phyloP scores from a whole-genome alignment of 345 rosid genomes.

The Microcos paniculata region DNA sequence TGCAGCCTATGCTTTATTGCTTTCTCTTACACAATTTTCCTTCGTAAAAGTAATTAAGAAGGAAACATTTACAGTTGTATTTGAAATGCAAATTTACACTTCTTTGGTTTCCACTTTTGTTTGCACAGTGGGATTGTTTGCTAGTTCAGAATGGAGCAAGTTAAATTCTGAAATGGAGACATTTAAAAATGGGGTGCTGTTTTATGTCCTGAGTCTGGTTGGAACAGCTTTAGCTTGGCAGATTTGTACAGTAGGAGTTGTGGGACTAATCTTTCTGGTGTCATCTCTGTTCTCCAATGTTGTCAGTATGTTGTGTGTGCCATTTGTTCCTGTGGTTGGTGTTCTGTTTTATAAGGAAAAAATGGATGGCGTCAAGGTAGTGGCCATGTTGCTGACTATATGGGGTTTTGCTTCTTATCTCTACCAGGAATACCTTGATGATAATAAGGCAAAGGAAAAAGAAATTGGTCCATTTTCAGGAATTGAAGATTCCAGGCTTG shows the following conservation, averaged over 20 bases:
- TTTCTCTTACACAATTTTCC: constrained; percentile 41
- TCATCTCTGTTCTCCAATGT: constrained; percentile 44
- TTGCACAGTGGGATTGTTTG: constrained; percentile 31
- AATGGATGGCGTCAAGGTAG: constrained; percentile 7
- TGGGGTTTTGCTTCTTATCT: constrained; percentile 39
- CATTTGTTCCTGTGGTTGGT: constrained; percentile 25
- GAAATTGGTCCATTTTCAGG: background rate
- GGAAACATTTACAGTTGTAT: constrained; percentile 34
- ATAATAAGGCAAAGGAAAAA: constrained; percentile 2
- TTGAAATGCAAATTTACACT: constrained; percentile 50
- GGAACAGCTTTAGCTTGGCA: constrained; percentile 43
- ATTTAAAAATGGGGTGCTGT: constrained; percentile 26
- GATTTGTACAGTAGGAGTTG: constrained; percentile 32
- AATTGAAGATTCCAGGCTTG: background rate
- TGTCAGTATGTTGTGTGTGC: constrained; percentile 22
- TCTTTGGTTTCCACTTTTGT: constrained; percentile 38
- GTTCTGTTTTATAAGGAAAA: constrained; percentile 18
- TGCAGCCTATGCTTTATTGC: constrained; percentile 36
- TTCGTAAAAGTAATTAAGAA: constrained; percentile 28
- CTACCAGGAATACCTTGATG: constrained; percentile 41
- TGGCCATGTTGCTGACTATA: constrained; percentile 33
- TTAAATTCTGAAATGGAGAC: constrained; percentile 36
- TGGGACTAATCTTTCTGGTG: constrained; percentile 35
- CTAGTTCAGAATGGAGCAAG: constrained; percentile 36
- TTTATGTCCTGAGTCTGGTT: constrained; percentile 29